These are phyloP conservation scores for Boletus rubescentipes DNA, from an alignment of 768 basidiomycete genomes.

Conservation along the genomic window DNA sequence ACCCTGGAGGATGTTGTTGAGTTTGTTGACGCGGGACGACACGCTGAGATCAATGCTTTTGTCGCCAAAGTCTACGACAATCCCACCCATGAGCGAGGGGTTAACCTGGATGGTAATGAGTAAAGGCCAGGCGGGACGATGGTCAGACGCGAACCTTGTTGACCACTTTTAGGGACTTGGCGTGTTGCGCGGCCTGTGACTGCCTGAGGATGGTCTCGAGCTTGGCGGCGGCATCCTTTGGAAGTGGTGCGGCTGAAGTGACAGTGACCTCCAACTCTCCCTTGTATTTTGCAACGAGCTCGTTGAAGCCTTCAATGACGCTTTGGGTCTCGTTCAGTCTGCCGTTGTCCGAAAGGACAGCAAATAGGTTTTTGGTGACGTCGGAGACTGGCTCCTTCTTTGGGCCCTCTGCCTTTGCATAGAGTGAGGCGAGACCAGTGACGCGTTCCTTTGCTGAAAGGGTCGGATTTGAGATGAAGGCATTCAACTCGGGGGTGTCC, in stretches of 20 bases:
- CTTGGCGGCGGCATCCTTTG: slow-evolving; percentile 70
- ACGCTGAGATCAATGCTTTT: slow-evolving; percentile 97
- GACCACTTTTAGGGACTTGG: slow-evolving; percentile 83
- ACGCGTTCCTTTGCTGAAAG: slow-evolving; percentile 77
- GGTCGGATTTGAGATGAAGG: slow-evolving; percentile 89
- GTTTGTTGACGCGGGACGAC: slow-evolving; percentile 89
- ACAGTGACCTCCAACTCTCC: slow-evolving; percentile 93
- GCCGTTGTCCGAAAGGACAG: slow-evolving; percentile 90
- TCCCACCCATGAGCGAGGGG: slow-evolving; percentile 85
- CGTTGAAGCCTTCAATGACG: slow-evolving; percentile 90
- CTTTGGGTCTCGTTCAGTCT: slow-evolving; percentile 80
- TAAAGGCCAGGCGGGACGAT: neutral
- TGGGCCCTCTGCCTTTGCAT: slow-evolving; percentile 61
- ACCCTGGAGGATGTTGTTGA: slow-evolving; percentile 88
- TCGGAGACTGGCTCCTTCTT: slow-evolving; percentile 81
- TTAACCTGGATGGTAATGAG: slow-evolving; percentile 63
- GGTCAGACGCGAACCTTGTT: slow-evolving; percentile 71
- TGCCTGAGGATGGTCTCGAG: slow-evolving; percentile 86
- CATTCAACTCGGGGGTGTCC: slow-evolving; percentile 57
- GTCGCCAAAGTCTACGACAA: slow-evolving; percentile 97
- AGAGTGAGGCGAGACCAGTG: slow-evolving; percentile 65
- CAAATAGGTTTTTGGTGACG: slow-evolving; percentile 89
- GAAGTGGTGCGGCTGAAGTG: slow-evolving; percentile 81
- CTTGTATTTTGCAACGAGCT: slow-evolving; percentile 82
- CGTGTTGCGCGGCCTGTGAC: slow-evolving; percentile 80